phyloP scores from a whole-genome alignment of 2,329 filamentous ascomycete species.

The Penicillium sp. region DNA sequence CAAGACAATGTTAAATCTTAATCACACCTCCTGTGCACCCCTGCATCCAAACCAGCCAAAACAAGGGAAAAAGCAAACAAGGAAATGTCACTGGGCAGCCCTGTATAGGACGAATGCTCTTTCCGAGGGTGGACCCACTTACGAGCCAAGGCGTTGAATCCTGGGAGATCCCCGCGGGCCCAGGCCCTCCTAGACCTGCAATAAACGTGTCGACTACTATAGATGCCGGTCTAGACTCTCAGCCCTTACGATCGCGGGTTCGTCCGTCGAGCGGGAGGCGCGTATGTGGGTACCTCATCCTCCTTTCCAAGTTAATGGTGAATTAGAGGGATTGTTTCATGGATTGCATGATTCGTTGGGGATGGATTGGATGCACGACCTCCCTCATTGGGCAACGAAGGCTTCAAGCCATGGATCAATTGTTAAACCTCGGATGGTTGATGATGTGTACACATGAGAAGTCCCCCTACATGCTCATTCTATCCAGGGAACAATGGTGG shows the following conservation, averaged over 20 bases:
- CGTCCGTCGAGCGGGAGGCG: constrained; percentile 2
- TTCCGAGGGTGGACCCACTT: background rate
- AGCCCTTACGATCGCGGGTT: constrained; percentile 13
- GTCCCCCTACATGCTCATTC: background rate
- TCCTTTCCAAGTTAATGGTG: background rate
- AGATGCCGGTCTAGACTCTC: constrained; percentile 31
- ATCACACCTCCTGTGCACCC: background rate
- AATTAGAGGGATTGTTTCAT: background rate
- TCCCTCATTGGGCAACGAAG: background rate
- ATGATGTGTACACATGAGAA: constrained; percentile 1
- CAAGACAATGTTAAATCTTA: background rate
- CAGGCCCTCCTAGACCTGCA: constrained; percentile 30
- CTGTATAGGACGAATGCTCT: constrained; percentile 12
- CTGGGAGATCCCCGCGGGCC: constrained; percentile 26
- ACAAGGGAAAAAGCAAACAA: background rate
- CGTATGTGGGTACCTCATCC: background rate
- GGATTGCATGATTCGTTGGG: background rate
- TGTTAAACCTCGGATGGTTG: background rate
- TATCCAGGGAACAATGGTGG: background rate
- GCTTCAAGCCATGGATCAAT: background rate
- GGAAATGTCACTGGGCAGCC: background rate
- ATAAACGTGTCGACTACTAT: constrained; percentile 12
- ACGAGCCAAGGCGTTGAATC: background rate
- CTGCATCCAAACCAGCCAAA: background rate
- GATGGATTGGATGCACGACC: background rate